These are phyloP conservation scores for Amanita inopinata DNA, from an alignment of 768 basidiomycete genomes.

Conservation along the genomic window DNA sequence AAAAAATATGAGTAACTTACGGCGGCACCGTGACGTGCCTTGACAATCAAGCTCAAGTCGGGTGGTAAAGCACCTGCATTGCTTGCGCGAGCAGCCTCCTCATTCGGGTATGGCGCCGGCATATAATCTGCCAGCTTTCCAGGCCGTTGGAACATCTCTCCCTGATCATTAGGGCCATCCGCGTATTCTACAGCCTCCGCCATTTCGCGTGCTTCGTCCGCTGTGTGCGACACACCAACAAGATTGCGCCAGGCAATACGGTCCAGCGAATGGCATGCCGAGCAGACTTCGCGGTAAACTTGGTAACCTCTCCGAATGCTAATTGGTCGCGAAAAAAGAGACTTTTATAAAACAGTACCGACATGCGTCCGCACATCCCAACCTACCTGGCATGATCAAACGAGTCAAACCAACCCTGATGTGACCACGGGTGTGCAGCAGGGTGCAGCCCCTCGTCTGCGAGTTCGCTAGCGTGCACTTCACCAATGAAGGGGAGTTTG, in stretches of 20 bases:
- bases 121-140: slow-evolving; percentile 98
- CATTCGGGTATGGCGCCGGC: slow-evolving; percentile 92
- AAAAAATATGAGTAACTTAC: slow-evolving; percentile 50
- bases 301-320: slow-evolving; percentile 94
- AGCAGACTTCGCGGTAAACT: slow-evolving; percentile 98
- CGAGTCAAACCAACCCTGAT: slow-evolving; percentile 78
- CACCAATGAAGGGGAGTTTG: slow-evolving; percentile 76
- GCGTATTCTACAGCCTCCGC: slow-evolving; percentile 96
- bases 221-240: slow-evolving; percentile 96
- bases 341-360: not conserved
- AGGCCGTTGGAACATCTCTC: slow-evolving; percentile 98
- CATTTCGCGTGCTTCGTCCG: slow-evolving; percentile 79
- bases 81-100: slow-evolving; percentile 90
- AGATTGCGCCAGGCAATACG: slow-evolving; percentile 99
- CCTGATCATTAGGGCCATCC: slow-evolving; percentile 89
- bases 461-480: slow-evolving; percentile 87
- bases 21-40: slow-evolving; percentile 94
- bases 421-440: slow-evolving; percentile 79
- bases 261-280: slow-evolving; percentile 97
- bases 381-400: slow-evolving; percentile 94
- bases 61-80: slow-evolving; percentile 96
- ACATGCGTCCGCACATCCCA: not conserved
- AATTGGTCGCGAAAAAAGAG: slow-evolving; percentile 5
- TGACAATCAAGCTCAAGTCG: slow-evolving; percentile 93
- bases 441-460: slow-evolving; percentile 95